Evolutionary conservation across 148 eudicot species (phyloP).

Genomic region (Agrostemma githago): DNA sequence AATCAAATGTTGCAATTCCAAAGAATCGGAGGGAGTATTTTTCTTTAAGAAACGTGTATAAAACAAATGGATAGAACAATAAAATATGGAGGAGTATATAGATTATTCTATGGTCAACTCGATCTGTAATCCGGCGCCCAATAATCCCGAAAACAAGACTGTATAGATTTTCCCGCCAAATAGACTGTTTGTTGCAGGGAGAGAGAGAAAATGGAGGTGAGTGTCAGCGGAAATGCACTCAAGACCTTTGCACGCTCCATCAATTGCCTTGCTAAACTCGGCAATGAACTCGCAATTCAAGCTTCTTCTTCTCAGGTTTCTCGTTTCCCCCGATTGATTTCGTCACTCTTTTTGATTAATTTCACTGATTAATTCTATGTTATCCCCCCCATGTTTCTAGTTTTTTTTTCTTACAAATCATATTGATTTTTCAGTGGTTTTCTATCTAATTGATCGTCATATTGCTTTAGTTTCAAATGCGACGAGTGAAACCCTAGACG

Average conservation of each 20-base stretch:
- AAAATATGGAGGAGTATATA: too few species aligned
- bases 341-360: not conserved
- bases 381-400: not conserved
- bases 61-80: too few species aligned
- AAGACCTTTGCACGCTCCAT: slow-evolving; percentile 78
- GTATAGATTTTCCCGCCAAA: slow-evolving; percentile 24
- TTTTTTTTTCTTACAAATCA: not conserved
- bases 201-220: slow-evolving; percentile 60
- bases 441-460: not conserved
- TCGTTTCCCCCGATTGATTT: not conserved
- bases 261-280: slow-evolving; percentile 86
- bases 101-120: too few species aligned
- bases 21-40: too few species aligned
- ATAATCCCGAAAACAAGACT: not conserved
- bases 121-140: too few species aligned
- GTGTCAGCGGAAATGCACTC: slow-evolving; percentile 68
- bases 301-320: slow-evolving; percentile 78
- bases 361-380: not conserved
- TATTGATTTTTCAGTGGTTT: not conserved
- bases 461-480: not conserved
- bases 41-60: too few species aligned
- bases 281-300: slow-evolving; percentile 84
- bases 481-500: not conserved
- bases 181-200: not conserved
- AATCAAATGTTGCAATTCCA: too few species aligned